Base-by-base conservation (phyloP, 2,329 filamentous ascomycete species). In the Xylariaceae sp. region DNA sequence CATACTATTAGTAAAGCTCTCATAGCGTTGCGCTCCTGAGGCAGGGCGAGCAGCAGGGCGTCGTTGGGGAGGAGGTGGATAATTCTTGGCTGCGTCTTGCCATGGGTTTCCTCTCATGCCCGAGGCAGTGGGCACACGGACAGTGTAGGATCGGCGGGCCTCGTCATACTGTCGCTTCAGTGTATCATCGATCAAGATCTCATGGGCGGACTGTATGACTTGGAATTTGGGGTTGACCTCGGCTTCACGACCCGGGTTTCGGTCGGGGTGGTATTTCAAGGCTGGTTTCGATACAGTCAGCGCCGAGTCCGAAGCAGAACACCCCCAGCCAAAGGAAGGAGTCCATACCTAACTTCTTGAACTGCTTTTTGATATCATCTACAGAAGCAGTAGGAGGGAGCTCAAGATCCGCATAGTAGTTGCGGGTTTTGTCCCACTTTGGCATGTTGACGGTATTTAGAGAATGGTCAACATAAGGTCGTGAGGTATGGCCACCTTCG, bases 331-430 rank as follows among this genome's bases (percentile, higher is more conserved):
- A n/a, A 32, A 4, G 28, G 34, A 17, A 13, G 22, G 36, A 22
- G 24, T n/a, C 9, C 17, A 33, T 68, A 88, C 85, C 85, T 57
- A 95, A 77, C 64, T 89, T 89, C 52, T 85, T 79, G 64, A 89
- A 95, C 56, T 90, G 85, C 64, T 85, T 93, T 69, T 88, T 91
- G 60, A 95, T 82, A 31, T 93, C 87, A 22, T 82, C 78, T 33
- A 80, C 67, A 51, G 85, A 80, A 39, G 87, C 87, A 54, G 75
- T 77, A 9, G 77, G 69, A 2, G 79, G 64, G 42, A 95, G 67
- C 50, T 87, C 87, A 41, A 95, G 73, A 67, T 94, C 89, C 47
- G 81, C 84, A 66, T 95, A 95, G 65, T 93, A 93, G 66, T 94
- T 86, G 55, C 81, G 78, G 53, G 73, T 76, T 49, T 76, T 72